These are phyloP conservation scores for Lodderomyces orthopsilosis DNA, from an alignment of 1,139 yeast species.

Conservation along the genomic window DNA sequence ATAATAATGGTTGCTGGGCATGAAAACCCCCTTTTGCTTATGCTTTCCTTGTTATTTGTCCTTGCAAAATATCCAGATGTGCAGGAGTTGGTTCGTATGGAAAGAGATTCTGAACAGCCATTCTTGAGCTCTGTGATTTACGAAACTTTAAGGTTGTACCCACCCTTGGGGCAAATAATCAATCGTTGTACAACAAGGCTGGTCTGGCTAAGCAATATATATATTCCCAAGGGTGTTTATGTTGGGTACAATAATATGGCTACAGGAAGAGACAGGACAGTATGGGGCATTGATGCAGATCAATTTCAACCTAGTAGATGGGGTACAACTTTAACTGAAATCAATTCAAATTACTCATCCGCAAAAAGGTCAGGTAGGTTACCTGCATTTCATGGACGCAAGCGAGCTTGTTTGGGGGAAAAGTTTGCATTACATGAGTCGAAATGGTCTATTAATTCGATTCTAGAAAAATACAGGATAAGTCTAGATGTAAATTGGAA, in stretches of 20 bases:
- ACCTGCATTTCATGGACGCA: slow-evolving; percentile 61
- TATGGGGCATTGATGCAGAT: slow-evolving; percentile 53
- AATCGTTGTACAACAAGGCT: slow-evolving; percentile 45
- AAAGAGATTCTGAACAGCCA: slow-evolving; percentile 12
- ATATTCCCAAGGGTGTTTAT: slow-evolving; percentile 52
- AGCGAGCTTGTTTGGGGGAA: slow-evolving; percentile 62
- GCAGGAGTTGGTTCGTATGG: slow-evolving; percentile 33
- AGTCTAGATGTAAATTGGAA: slow-evolving; percentile 43
- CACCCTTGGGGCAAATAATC: slow-evolving; percentile 59
- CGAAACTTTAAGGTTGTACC: slow-evolving; percentile 53
- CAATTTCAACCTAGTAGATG: slow-evolving; percentile 55
- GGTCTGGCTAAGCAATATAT: slow-evolving; percentile 32
- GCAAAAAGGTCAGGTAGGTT: slow-evolving; percentile 46
- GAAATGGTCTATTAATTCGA: slow-evolving; percentile 34
- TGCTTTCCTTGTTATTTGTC: slow-evolving; percentile 48
- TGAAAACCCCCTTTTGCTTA: slow-evolving; percentile 57
- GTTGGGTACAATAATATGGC: slow-evolving; percentile 60
- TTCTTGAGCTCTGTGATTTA: slow-evolving; percentile 34
- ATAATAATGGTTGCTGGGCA: slow-evolving; percentile 62
- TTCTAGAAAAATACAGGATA: slow-evolving; percentile 36
- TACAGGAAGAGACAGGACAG: slow-evolving; percentile 47
- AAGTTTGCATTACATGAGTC: slow-evolving; percentile 52
- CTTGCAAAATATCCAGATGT: slow-evolving; percentile 39
- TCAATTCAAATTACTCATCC: slow-evolving; percentile 35
- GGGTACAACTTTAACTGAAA: slow-evolving; percentile 42